Evolutionary conservation across 2,329 filamentous ascomycete species (phyloP).

Genomic region (Monosporascus sp.): DNA sequence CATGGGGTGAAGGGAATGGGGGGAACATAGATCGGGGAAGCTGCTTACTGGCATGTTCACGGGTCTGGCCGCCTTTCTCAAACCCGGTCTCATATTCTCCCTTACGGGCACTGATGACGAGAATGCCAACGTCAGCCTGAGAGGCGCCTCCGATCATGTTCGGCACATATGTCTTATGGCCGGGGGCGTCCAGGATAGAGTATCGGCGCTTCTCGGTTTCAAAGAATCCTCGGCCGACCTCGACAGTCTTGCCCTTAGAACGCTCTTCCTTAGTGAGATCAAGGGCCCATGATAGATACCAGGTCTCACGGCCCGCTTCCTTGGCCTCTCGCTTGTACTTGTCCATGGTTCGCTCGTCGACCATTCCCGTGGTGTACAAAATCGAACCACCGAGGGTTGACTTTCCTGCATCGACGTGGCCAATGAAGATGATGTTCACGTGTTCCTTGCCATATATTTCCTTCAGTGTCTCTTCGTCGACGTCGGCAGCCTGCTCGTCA

Average conservation of each 20-base stretch:
- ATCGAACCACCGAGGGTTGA: conserved; percentile 93
- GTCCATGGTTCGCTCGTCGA: conserved; percentile 97
- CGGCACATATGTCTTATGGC: conserved; percentile 96
- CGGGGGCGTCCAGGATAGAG: conserved; percentile 93
- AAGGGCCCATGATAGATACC: conserved; percentile 98
- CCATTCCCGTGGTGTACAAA: conserved; percentile 92
- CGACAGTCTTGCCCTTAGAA: conserved; percentile 94
- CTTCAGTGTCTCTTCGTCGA: conserved; percentile 68
- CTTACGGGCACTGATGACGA: conserved; percentile 94
- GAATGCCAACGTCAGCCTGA: conserved; percentile 87
- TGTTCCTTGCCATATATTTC: conserved; percentile 95
- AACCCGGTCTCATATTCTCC: conserved; percentile 99
- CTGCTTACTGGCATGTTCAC: conserved; percentile 71
- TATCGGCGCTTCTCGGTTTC: conserved; percentile 95
- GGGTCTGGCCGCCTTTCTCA: conserved; percentile 89
- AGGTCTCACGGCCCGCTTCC: conserved; percentile 92
- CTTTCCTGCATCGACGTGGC: conserved; percentile 97
- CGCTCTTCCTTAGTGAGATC: conserved; percentile 97
- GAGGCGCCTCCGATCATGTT: conserved; percentile 97
- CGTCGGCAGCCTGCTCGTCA: conserved; percentile 73
- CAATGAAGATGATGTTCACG: conserved; percentile 95
- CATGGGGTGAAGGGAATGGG: no score
- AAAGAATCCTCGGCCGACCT: conserved; percentile 93
- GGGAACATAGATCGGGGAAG: background rate
- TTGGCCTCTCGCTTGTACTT: conserved; percentile 98